phyloP scores from a whole-genome alignment of 148 eudicot species.

The Rhododendron vialii region DNA sequence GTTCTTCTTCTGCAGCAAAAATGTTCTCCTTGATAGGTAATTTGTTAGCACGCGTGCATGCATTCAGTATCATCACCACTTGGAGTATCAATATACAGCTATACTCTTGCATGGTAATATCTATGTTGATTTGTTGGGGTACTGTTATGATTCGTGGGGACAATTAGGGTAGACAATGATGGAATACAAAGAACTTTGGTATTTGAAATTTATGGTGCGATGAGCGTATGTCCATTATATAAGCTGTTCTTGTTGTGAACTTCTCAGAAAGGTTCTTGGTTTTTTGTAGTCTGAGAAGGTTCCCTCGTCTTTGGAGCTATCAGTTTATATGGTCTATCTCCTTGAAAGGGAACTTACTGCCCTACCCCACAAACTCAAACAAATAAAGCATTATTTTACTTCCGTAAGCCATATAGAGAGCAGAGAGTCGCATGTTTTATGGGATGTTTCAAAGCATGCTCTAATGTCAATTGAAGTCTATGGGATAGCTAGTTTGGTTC shows the following conservation, averaged over 20 bases:
- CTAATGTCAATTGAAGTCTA: neutral
- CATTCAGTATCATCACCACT: neutral
- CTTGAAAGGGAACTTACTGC: neutral
- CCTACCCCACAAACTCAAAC: neutral
- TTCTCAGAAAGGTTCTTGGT: neutral
- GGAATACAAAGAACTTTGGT: neutral
- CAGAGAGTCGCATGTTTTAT: neutral
- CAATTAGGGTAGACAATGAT: neutral
- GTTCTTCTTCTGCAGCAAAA: constrained; percentile 76
- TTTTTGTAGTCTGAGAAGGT: too few species aligned
- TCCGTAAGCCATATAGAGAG: neutral
- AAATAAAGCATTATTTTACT: neutral
- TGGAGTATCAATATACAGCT: neutral
- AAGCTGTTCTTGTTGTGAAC: neutral
- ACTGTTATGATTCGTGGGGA: neutral
- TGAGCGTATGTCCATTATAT: neutral
- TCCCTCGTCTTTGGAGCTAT: too few species aligned
- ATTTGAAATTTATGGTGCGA: neutral
- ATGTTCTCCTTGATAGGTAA: constrained; percentile 83
- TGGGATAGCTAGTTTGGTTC: neutral
- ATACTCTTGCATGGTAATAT: neutral
- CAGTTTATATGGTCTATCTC: too few species aligned
- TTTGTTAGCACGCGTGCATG: neutral
- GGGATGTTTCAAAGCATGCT: neutral
- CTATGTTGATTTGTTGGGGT: neutral